Percentiles rank a stretch among this genome's conserved stretches.
These are phyloP conservation scores for Sporothrix protearum DNA, from an alignment of 2,329 filamentous ascomycete genomes.

Conservation along the genomic window DNA sequence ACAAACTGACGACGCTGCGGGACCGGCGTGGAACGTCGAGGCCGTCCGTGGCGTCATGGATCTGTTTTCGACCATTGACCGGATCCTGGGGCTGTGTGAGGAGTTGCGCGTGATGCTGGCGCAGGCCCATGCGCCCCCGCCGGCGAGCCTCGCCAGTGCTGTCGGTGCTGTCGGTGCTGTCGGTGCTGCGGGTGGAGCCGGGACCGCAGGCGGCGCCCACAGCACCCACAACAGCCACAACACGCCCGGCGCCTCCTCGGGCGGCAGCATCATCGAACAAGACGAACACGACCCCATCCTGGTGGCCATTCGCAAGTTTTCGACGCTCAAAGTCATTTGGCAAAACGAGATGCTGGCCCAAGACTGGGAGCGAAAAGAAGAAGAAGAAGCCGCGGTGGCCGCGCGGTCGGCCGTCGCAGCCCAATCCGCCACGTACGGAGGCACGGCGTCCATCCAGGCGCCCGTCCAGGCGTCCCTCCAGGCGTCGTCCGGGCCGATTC, in stretches of 20 bases:
- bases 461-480: no score
- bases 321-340: constrained; percentile 14
- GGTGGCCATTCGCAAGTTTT: neutral
- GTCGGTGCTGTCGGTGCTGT: no score
- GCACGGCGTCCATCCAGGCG: no score
- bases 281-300: constrained; percentile 7
- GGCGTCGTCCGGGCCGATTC: neutral
- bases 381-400: neutral
- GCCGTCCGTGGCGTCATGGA: constrained; percentile 35
- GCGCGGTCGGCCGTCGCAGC: neutral
- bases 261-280: neutral
- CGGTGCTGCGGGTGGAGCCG: no score
- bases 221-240: no score
- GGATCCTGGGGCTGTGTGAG: constrained; percentile 27
- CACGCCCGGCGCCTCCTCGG: no score
- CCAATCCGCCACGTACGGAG: no score
- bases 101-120: neutral
- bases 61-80: constrained; percentile 33
- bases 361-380: neutral
- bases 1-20: constrained; percentile 28
- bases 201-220: no score
- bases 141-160: no score
- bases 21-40: constrained; percentile 39
- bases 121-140: no score
- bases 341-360: constrained; percentile 13